Base-by-base conservation (phyloP, 345 rosid genomes). In the Salix purpurea region DNA sequence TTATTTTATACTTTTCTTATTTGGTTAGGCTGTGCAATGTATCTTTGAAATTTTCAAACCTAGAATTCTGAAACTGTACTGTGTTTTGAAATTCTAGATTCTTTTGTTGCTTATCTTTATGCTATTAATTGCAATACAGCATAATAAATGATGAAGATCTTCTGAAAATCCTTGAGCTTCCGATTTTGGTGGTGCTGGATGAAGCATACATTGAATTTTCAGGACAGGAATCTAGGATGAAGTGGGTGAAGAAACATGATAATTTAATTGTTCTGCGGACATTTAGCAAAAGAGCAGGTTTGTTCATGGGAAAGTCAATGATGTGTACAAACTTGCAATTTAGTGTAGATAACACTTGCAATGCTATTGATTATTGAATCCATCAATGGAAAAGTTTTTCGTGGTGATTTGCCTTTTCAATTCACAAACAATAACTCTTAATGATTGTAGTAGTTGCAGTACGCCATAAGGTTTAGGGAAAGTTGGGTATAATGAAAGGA, bases 281-380 rank as follows among this genome's bases (percentile, higher is more conserved):
- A 37, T 95, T 93, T 82, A 95, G 99, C 91, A 95, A 95, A 82
- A 88, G 97, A 90, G 99, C 99, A 69, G 98, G 99, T 95, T 85
- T 70, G 82, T 34, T 65, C 12, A 6, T 26, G 66, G 28, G 5
- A 60, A 60, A 60, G 65, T 60, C 65, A 46, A 13, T 46, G 14
- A 60, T 19, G 52, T 34, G 8, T 56, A 40, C 13, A 69, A 34
- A 37, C 21, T 67, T 72, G 15, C 70, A 9, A 46, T 52, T 50
- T 42, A 54, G 34, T 28, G 26, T 36, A 36, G 50, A 34, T 30
- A 67, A 64, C 21, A 44, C 21, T 58, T 66, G 54, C 36, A 50
- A 67, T 66, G n/a, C 62, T 28, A 32, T 62, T 62, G 67, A 73
- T 23, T 26, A 26, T 46, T 1, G 1, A 46, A 46, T 46, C 50